These are phyloP conservation scores for Penicillium coprophilum DNA, from an alignment of 495 filamentous ascomycete species.

Conservation along the genomic window DNA sequence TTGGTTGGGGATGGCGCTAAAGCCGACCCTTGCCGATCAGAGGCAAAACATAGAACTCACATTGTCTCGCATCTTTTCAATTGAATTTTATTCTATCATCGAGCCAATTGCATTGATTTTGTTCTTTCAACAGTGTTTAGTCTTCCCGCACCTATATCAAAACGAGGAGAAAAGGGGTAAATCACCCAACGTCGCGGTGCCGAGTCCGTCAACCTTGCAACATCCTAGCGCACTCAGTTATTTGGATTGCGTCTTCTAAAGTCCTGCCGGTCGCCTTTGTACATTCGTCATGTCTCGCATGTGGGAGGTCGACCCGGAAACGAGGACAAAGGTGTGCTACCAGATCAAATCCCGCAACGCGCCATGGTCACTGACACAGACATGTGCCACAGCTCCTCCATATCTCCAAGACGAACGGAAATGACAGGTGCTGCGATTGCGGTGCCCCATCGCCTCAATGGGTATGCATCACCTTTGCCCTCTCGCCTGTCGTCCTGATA, in stretches of 20 bases:
- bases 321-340: conserved; percentile 74
- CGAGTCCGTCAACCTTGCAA: conserved; percentile 4
- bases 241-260: not conserved
- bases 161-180: conserved; percentile 5
- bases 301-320: conserved; percentile 99
- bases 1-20: conserved; percentile 24
- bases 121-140: not conserved
- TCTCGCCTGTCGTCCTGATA: not conserved
- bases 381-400: conserved; percentile 63
- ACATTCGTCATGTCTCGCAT: conserved; percentile 56
- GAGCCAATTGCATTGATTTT: not conserved
- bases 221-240: conserved; percentile 5
- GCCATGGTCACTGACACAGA: conserved; percentile 14
- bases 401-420: conserved; percentile 83
- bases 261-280: conserved; percentile 3
- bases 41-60: conserved; percentile 17
- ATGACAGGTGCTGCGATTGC: conserved; percentile 91
- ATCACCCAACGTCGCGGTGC: not conserved
- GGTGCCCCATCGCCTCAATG: conserved; percentile 94
- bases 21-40: conserved; percentile 31
- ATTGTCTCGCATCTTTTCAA: conserved; percentile 8
- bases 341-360: conserved; percentile 4
- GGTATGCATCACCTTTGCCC: conserved; percentile 39
- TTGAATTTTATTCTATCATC: conserved; percentile 8
- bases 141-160: not conserved